These are phyloP conservation scores for Rusavskia elegans DNA, from an alignment of 495 filamentous ascomycete species.

Conservation along the genomic window DNA sequence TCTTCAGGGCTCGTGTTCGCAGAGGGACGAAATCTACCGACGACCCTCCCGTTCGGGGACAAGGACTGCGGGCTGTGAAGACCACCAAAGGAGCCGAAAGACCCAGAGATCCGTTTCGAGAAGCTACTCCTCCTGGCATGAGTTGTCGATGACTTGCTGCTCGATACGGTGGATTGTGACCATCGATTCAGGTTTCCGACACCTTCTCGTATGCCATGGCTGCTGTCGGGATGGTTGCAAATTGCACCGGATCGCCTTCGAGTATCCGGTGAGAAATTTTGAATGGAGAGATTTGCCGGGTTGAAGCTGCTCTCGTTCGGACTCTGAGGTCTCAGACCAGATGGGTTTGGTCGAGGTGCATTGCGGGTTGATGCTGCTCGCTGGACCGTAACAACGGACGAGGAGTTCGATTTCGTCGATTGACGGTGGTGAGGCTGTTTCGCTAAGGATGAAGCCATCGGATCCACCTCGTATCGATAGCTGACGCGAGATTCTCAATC, in stretches of 20 bases:
- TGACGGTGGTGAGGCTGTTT: constrained; percentile 11
- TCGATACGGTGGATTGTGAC: constrained; percentile 65
- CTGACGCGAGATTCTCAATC: constrained; percentile 3
- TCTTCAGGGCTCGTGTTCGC: constrained; percentile 6
- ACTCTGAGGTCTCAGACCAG: constrained; percentile 12
- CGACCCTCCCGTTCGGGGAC: constrained; percentile 7
- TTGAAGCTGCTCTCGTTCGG: constrained; percentile 8
- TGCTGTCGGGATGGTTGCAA: constrained; percentile 17
- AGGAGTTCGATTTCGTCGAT: constrained; percentile 13
- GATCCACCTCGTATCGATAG: not conserved
- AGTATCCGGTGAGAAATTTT: constrained; percentile 9
- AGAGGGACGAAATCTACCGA: constrained; percentile 5
- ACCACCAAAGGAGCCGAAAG: constrained; percentile 22
- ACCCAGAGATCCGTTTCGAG: constrained; percentile 33
- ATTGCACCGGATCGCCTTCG: constrained; percentile 12
- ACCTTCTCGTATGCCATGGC: constrained; percentile 40
- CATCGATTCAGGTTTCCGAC: constrained; percentile 65
- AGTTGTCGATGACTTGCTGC: constrained; percentile 34
- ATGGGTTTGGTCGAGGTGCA: constrained; percentile 6
- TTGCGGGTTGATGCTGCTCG: constrained; percentile 11
- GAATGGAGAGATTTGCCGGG: constrained; percentile 5
- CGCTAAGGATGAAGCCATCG: constrained; percentile 12
- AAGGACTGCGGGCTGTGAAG: constrained; percentile 12
- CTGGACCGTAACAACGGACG: constrained; percentile 13
- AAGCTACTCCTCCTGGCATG: constrained; percentile 33